phyloP scores from a whole-genome alignment of 352 stramenopile genomes.

The Thalassiosira ordinaria region DNA sequence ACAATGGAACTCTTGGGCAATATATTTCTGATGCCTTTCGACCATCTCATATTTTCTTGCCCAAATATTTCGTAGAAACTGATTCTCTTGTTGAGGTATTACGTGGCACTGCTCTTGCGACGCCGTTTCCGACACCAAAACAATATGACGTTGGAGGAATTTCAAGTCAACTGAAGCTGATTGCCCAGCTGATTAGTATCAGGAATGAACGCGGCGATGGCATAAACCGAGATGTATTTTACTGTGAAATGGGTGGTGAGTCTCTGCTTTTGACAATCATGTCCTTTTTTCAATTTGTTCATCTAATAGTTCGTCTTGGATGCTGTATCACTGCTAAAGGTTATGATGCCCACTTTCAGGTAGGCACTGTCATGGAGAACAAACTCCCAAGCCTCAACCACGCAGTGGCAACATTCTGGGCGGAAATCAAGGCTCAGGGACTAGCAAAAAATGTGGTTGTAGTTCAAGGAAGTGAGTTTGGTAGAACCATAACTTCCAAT shows the following conservation, averaged over 20 bases:
- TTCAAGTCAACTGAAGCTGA: slow-evolving; percentile 61
- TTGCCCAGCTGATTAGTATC: slow-evolving; percentile 73
- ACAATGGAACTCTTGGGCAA: neutral
- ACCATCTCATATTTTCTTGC: neutral
- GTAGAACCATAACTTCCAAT: slow-evolving; percentile 76
- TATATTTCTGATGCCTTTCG: neutral
- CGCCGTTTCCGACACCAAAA: slow-evolving; percentile 32
- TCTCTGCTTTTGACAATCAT: neutral
- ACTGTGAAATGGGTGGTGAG: slow-evolving; percentile 59
- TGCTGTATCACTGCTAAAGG: neutral
- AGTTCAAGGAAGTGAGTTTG: slow-evolving; percentile 73
- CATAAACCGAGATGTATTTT: slow-evolving; percentile 76
- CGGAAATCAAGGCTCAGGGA: slow-evolving; percentile 60
- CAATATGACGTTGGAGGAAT: slow-evolving; percentile 43
- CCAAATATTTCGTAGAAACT: slow-evolving; percentile 35
- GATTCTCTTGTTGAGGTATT: slow-evolving; percentile 56
- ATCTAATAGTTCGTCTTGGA: neutral
- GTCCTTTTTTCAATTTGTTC: neutral
- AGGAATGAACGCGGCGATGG: slow-evolving; percentile 63
- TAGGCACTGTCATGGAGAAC: slow-evolving; percentile 51
- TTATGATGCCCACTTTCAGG: slow-evolving; percentile 82
- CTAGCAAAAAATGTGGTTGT: slow-evolving; percentile 59
- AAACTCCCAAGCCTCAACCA: slow-evolving; percentile 67
- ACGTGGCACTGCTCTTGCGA: slow-evolving; percentile 31
- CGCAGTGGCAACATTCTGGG: slow-evolving; percentile 71